Base-by-base conservation (phyloP, 2,329 filamentous ascomycete genomes). In the Fusarium heterosporum region DNA sequence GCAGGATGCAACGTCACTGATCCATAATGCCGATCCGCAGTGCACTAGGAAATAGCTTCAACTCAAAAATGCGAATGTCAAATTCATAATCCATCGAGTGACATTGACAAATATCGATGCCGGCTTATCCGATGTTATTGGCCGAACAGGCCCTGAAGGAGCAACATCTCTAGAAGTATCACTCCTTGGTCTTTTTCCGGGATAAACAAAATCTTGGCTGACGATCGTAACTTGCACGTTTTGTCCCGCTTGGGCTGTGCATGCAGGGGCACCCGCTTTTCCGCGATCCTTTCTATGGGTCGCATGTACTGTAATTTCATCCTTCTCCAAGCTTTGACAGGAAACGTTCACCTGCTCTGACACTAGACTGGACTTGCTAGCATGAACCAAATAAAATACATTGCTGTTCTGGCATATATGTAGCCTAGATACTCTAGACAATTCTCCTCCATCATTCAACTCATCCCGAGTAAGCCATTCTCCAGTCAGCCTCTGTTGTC, bases 301-400 rank as follows among this genome's bases (percentile, higher is more conserved):
- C 52, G 12, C 13, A 32, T 40, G 46, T 52, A 52, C 52, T 52
- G 52, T 14, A 52, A 52, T 55, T 22, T 55, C 45, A 3, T 41
- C 34, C 46, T 28, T 8, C 16, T 28, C 25, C 26, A 19, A 26
- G 19, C 34, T 6, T n/a, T 34, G 45, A 34, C 3, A 9, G 12
- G 25, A n/a, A 17, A 40, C 5, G 8, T 5, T n/a, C 4, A 19
- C 19, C 7, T 3, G 11, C 12, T 12, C 13, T 8, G 17, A n/a
- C 5, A 10, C 32, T 26, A 4, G 19, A 28, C 25, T 26, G 22
- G 8, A 22, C 6, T 30, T 26, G 34, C 14, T 13, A 51, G 34
- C 28, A 13, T 12, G 4, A 4, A 19, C 5, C 6, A 13, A 12
- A 13, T 19, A 12, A 13, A 12, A 13, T 19, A 12, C 13, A 13